Conservation (phyloP, 140 eudicot species). For the Stevia rebaudiana region DNA sequence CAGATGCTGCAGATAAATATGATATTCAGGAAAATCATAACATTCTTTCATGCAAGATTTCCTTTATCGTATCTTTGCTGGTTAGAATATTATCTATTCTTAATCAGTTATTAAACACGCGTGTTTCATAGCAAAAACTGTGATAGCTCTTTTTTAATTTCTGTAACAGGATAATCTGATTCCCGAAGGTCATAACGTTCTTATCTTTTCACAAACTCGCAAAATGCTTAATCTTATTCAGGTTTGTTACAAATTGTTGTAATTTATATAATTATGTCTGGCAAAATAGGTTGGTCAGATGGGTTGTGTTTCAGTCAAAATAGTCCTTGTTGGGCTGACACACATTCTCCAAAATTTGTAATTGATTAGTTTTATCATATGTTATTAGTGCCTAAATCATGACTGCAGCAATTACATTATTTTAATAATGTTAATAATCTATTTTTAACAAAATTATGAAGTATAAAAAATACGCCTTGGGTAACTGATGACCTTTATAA, state of each 20-base stretch:
- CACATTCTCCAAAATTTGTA: not conserved
- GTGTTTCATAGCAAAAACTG: not conserved
- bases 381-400: not conserved
- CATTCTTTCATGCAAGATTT: constrained; percentile 76
- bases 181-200: constrained; percentile 81
- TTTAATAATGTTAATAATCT: not conserved
- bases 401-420: not conserved
- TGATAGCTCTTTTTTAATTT: not conserved
- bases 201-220: constrained; percentile 94
- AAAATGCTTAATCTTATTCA: constrained; percentile 90
- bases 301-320: not conserved
- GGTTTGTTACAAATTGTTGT: constrained; percentile 30
- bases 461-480: not conserved
- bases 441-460: not conserved
- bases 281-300: not conserved
- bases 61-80: constrained; percentile 74
- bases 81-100: constrained; percentile 32
- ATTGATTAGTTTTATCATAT: not conserved
- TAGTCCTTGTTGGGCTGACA: not conserved
- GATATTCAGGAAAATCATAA: constrained; percentile 54
- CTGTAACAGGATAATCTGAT: constrained; percentile 55
- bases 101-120: not conserved
- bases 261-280: not conserved
- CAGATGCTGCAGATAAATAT: constrained; percentile 55
- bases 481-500: not conserved